Base-by-base conservation (phyloP, 352 stramenopile genomes). In the Pythium utonaiense region DNA sequence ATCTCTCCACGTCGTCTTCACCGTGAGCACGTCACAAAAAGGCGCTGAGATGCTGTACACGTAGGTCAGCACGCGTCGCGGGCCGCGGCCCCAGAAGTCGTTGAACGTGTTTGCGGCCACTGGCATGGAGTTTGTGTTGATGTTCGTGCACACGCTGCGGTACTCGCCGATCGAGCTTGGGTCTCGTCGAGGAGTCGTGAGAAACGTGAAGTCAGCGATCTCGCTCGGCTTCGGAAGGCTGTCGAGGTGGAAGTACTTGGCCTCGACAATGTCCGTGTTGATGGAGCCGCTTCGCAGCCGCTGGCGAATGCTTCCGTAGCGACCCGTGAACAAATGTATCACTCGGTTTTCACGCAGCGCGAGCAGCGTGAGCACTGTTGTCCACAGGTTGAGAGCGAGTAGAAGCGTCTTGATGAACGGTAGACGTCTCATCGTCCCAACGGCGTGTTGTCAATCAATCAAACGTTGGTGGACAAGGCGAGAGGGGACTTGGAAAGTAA, bases 11-110 rank as follows among this genome's bases (percentile, higher is more conserved):
- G 10, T 33, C 30, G 19, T 52, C 0, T 47, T 36, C 24, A 53
- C 47, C 14, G 12, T 53, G 47, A 53, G 27, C 24, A 53, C 47
- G 47, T 53, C 25, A 57, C 70, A 77, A 6, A 55, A 48, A 0
- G 66, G 70, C 0, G 70, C 66, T 13, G 70, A 77, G 22, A 77
- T 74, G 55, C 66, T 74, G 55, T 67, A 68, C 5, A 64, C 41
- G 36, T 62, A 67, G 12, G 67, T 59, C 24, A 70, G 56, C 28
- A 59, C 47, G 14, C 66, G 66, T 1, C 69, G 54, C 6, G 56
- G 27, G 6, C 62, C 55, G 27, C 67, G 65, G 7, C 69, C 66
- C 69, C 66, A 74, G 34, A 67, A 71, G 51, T 77, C 69, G 34
- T 72, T 41, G 28, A 58, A 77, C 9, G 52, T n/a, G 45, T 70